Base-by-base conservation (phyloP, 805 yeast genomes). In the Candida xiaguanensis region DNA sequence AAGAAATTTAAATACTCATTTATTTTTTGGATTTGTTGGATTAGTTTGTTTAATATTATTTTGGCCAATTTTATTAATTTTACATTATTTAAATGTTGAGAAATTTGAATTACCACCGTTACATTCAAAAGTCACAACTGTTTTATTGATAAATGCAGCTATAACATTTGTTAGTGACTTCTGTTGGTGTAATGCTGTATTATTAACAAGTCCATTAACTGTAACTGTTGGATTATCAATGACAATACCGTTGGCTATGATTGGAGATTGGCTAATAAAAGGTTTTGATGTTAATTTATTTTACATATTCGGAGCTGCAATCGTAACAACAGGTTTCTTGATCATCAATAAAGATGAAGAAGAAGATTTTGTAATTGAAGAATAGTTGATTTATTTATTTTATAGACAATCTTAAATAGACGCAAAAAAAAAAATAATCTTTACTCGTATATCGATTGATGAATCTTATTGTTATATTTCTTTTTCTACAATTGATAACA, bases 11-110 rank as follows among this genome's bases (percentile, higher is more conserved):
- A 83, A 93, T 57, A 87, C 95, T 70, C 85, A 82, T 56, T 69
- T 90, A 25, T 93, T 93, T 53, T 90, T 93, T 56, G 99, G 98
- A 0, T 90, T 86, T 61, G 98, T 93, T 17, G 99, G 99, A 1
- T 65, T 91, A 4, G 85, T 83, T 65, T 86, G 89, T 47, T 54
- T 84, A 8, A 50, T 87, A 0, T 59, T 80, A 8, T 58, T 90
- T 31, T 89, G 97, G 96, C 97, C 99, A 3, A 61, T 88, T 4
- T 55, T 93, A 7, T 38, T 88, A 0, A 41, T 86, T 1, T 71
- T 91, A 41, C 77, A 91, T 60, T 70, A 63, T 42, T 45, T 72
- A 1, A 84, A 83, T 1, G 59, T 78, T 41, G 99, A 93, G 59
- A 61, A 58, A 7, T 82, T 93, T 45, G 89, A 78, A 51, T 52